Evolutionary conservation across 2,329 filamentous ascomycete genomes (phyloP), one percentile per base, ranked within the genome.

Genomic region (Phaeosphaeriaceae sp.): DNA sequence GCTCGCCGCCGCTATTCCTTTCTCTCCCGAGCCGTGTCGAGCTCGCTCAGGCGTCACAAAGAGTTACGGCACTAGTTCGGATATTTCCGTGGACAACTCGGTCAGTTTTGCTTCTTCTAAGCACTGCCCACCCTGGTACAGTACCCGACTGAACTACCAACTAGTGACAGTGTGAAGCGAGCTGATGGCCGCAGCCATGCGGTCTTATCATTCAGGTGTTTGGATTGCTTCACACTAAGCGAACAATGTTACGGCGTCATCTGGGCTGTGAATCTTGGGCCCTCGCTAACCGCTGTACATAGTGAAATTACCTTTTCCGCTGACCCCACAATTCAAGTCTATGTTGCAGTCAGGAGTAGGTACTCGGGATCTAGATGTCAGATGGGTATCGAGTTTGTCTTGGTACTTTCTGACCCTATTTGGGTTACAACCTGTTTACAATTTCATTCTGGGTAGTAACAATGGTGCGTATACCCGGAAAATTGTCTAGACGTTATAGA

Each of bases 381-480:
- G 93, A 75, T 99, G 94, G 94, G 96, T 99, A 77, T 97, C 92
- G 1, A 96, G 92, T 75, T 87, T 99, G 74, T 96, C 92, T 52
- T 99, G 94, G 92, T 99, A 99, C 79, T 97, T 99, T 71, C 79
- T 99, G 60, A 97, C 95, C 68, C 87, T 99, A 57, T 97, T 99
- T 72, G 94, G 95, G 38, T 81, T 99, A 49, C 93, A 97, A 74
- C 91, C 93, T 46, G 92, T 99, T 49, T 99, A 99, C 74, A 96
- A 94, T 70, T 97, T 97, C 73, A 87, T 99, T 41, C 83, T 99
- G 12, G 94, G 94, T 7, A 96, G 89, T 73, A 95, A 99, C 67
- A 97, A 97, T 74, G 87, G 92, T 97, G 80, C 74, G 87, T 77
- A 35, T 36, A 18, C 29, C 18, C 50, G 8, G 16, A 23, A 11